Base-by-base conservation (phyloP, 352 stramenopile species). In the Phytophthora pistaciae region DNA sequence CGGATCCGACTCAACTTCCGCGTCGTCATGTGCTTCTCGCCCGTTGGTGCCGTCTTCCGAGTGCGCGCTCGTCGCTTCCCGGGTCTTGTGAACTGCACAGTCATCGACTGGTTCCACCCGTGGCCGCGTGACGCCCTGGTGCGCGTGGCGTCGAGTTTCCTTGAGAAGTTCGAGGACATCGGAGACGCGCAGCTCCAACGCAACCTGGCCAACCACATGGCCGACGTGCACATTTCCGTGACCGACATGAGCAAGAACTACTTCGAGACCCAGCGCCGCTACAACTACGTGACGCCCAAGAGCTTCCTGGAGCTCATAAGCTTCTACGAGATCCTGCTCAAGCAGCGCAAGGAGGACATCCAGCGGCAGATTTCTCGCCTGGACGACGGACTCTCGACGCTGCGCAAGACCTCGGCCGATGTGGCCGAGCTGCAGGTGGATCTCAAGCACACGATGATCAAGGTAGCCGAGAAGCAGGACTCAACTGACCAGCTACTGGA, bases 251-350 rank as follows among this genome's bases (percentile, higher is more conserved):
- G 92, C 36, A 93, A 96, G 59, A 89, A 91, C 69, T 99, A 99
- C 85, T 93, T 98, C 64, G 91, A 98, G 66, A 98, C 93, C 7
- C 95, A 99, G 72, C 84, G 96, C 0, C 88, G 98, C 8, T 99
- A 98, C 92, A 99, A 99, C 77, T 99, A 99, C 76, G 97, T 99
- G 57, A 99, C 98, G 46, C 97, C 98, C 7, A 99, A 99, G 84
- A 98, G 92, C 70, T 99, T 98, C 82, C 84, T 99, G 23, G 97
- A 99, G 80, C 83, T 99, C 13, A 99, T 99, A 53, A 92, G 84
- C 36, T 99, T 99, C 68, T 99, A 99, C 87, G 98, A 99, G 76
- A 98, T 98, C 68, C 68, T 99, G 44, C 86, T 99, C 23, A 92
- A 91, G 60, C 91, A 97, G 60, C 99, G 99, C 59, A 98, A 98